Evolutionary conservation across 768 basidiomycete species (phyloP).

Genomic region (Termitomyces sp.): DNA sequence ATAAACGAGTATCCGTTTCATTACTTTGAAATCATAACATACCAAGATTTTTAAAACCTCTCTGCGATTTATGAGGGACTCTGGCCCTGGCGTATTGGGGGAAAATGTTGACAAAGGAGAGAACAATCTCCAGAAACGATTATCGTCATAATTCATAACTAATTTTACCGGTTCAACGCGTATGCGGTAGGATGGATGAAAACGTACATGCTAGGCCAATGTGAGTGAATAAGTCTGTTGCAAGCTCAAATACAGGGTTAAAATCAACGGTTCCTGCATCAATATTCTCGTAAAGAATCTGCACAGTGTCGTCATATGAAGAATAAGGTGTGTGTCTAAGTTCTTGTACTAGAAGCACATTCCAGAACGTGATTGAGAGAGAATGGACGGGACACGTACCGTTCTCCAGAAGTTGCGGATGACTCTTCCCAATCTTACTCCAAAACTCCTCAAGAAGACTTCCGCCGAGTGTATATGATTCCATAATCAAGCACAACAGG

Average conservation of each 20-base stretch:
- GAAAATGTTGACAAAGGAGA: slow-evolving; percentile 1
- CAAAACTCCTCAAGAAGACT: slow-evolving; percentile 14
- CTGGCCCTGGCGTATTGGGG: not conserved
- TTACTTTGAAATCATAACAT: not conserved
- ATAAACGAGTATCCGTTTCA: not conserved
- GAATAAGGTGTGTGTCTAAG: slow-evolving; percentile 12
- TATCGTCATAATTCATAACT: slow-evolving; percentile 8
- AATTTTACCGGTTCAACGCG: not conserved
- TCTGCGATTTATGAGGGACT: not conserved
- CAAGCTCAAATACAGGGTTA: slow-evolving; percentile 11
- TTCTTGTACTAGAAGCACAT: slow-evolving; percentile 9
- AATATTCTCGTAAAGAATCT: slow-evolving; percentile 13
- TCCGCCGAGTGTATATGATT: slow-evolving; percentile 16
- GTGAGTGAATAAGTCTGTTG: slow-evolving; percentile 15
- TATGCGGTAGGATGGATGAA: not conserved
- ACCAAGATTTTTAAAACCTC: slow-evolving; percentile 8
- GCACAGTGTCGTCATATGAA: slow-evolving; percentile 9
- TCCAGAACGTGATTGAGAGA: not conserved
- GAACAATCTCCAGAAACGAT: slow-evolving; percentile 1
- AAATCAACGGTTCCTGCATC: slow-evolving; percentile 7
- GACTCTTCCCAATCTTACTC: slow-evolving; percentile 13
- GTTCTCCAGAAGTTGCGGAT: slow-evolving; percentile 17
- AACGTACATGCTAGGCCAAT: slow-evolving; percentile 15
- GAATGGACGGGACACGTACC: slow-evolving; percentile 6
- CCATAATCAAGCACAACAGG: slow-evolving; percentile 14